These are phyloP conservation scores for Neofusicoccum kwambonambiense DNA, from an alignment of 2,329 filamentous ascomycete species.

Conservation along the genomic window DNA sequence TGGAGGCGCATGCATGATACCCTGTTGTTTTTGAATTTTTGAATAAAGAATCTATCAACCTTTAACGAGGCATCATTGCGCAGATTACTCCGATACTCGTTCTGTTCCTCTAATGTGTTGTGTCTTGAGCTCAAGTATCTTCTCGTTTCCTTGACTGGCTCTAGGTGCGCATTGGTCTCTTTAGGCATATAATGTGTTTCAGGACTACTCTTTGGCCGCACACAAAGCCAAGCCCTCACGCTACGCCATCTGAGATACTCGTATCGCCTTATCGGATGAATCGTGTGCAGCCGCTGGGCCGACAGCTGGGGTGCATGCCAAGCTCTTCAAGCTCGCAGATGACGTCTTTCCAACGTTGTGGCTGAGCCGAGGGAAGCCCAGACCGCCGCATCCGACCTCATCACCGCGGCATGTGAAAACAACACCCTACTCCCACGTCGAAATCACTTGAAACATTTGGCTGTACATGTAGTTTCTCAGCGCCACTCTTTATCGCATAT, in stretches of 20 bases:
- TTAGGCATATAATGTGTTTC: too few species aligned
- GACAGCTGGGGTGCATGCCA: conserved; percentile 14
- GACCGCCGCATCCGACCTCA: neutral
- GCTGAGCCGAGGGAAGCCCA: neutral
- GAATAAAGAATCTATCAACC: neutral
- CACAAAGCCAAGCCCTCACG: neutral
- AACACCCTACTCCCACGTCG: neutral
- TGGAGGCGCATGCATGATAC: neutral
- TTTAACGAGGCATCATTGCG: neutral
- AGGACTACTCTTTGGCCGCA: too few species aligned
- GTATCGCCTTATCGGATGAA: conserved; percentile 1
- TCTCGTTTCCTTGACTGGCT: too few species aligned
- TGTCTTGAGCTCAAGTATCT: too few species aligned
- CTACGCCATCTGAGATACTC: neutral
- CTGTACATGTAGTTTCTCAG: neutral
- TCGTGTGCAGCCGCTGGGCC: neutral
- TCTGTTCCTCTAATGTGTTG: too few species aligned
- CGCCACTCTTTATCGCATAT: neutral
- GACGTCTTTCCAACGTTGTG: conserved; percentile 1
- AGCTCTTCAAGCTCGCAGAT: conserved; percentile 1
- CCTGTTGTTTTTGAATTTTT: neutral
- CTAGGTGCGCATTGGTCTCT: too few species aligned
- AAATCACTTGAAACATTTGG: neutral
- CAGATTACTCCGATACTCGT: too few species aligned
- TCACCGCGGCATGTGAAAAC: neutral